Base-by-base conservation (phyloP, 2,329 filamentous ascomycete species). In the Botrytis paeoniae region DNA sequence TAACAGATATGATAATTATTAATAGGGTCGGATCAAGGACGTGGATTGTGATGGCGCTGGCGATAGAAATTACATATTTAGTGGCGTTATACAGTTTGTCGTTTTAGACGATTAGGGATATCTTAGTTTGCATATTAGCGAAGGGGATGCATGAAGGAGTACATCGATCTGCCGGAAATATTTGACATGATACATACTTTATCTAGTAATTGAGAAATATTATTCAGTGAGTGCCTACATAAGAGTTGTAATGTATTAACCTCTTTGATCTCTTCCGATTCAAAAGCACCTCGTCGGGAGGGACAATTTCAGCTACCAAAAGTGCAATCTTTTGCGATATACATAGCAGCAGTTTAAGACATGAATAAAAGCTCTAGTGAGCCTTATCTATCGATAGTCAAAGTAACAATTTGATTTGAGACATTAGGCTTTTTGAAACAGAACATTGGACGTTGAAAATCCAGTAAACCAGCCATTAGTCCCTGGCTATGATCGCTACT, bases 1-100 rank as follows among this genome's bases (percentile, higher is more conserved):
- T 76, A 70, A 77, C 29, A 16, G 22, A n/a, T 54, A 12, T 54
- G 60, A 71, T 69, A 35, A 71, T 61, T 37, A n/a, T 14, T 60
- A 45, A 61, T 70, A 18, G 18, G 14, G 12, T 35, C 18, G 29
- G 9, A 61, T 18, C 18, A 10, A 32, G 35, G 16, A 29, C 10
- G 25, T 39, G 25, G 9, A 68, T 16, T 3, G 29, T 29, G 41
- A 48, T 32, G 69, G 59, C 41, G 69, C 43, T 41, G 41, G 41
- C 14, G 25, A 29, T 25, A 43, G 43, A n/a, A 64, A 39, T n/a
- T 63, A 41, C 57, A 64, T 39, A 43, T 29, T 29, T 12, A 48
- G 22, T 39, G 29, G 57, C 39, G 69, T 64, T 64, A 29, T 25
- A 41, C 29, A 4, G 48, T 39, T 8, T 48, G 12, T 65, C 18